phyloP scores from a whole-genome alignment of 176 grass and related monocot genomes.

The Pharus latifolius region DNA sequence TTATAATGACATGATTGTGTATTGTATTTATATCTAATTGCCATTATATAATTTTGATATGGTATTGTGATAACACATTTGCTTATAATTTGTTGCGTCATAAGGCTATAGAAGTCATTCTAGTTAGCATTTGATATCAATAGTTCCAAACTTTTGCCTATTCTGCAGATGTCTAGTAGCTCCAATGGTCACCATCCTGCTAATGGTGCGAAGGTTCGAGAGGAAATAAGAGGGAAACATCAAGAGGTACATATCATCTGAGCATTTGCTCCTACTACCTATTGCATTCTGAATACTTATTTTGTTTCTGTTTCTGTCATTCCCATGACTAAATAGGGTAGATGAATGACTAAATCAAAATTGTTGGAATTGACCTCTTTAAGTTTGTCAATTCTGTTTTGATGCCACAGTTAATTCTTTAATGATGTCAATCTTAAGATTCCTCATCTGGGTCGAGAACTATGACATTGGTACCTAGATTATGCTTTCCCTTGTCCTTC shows the following conservation, averaged over 20 bases:
- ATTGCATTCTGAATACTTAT: background rate
- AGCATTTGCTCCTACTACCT: background rate
- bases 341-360: no score
- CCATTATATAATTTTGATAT: background rate
- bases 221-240: slow-evolving; percentile 30
- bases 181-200: slow-evolving; percentile 20
- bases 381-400: background rate
- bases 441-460: background rate
- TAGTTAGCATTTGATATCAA: background rate
- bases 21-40: background rate
- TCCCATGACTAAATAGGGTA: background rate
- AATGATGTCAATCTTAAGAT: background rate
- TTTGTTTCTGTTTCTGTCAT: background rate
- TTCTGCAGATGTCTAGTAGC: slow-evolving; percentile 46
- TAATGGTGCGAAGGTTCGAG: slow-evolving; percentile 27
- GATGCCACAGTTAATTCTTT: background rate
- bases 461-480: background rate
- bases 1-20: background rate
- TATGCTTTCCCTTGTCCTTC: background rate
- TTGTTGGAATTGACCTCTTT: no score
- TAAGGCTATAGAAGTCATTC: background rate
- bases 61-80: background rate
- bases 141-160: background rate
- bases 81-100: background rate
- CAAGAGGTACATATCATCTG: slow-evolving; percentile 22